A percentile compares a stretch with the other conserved stretches of the same genome.
Evolutionary conservation across 352 stramenopile species (phyloP).

Genomic region (Globisporangium acanthophoron): DNA sequence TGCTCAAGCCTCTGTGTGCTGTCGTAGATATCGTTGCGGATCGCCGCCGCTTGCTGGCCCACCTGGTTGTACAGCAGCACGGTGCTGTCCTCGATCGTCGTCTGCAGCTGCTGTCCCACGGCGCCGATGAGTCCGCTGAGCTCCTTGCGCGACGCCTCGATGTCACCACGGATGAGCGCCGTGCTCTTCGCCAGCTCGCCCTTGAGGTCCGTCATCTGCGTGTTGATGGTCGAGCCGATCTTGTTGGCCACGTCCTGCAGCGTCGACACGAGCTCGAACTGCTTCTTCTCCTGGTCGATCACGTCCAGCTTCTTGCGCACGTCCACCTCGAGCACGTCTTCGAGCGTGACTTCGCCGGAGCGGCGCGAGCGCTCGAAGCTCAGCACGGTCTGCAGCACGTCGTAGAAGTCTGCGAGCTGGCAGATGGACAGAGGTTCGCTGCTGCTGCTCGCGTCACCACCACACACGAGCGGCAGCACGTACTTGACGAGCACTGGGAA

Average conservation of each 20-base stretch:
- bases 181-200: slow-evolving; percentile 12
- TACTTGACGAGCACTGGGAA: slow-evolving; percentile 2
- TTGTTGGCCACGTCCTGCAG: slow-evolving; percentile 15
- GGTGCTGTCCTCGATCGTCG: neutral
- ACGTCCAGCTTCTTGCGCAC: slow-evolving; percentile 21
- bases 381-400: slow-evolving; percentile 5
- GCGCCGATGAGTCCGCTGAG: neutral
- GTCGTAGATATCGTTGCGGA: slow-evolving; percentile 1
- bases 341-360: slow-evolving; percentile 3
- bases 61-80: neutral
- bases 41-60: neutral
- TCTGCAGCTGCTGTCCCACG: neutral
- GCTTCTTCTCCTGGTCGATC: slow-evolving; percentile 16
- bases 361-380: slow-evolving; percentile 2
- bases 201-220: slow-evolving; percentile 1
- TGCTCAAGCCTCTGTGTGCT: slow-evolving; percentile 2
- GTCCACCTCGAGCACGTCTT: slow-evolving; percentile 14
- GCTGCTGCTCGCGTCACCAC: slow-evolving; percentile 10
- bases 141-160: neutral
- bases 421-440: slow-evolving; percentile 13
- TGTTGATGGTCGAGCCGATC: slow-evolving; percentile 10
- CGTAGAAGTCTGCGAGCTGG: slow-evolving; percentile 17
- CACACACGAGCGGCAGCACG: slow-evolving; percentile 10
- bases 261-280: slow-evolving; percentile 15
- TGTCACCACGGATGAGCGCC: neutral